Evolutionary conservation across 108 stramenopile species (phyloP).

Genomic region (Cyclotella kingstonii): DNA sequence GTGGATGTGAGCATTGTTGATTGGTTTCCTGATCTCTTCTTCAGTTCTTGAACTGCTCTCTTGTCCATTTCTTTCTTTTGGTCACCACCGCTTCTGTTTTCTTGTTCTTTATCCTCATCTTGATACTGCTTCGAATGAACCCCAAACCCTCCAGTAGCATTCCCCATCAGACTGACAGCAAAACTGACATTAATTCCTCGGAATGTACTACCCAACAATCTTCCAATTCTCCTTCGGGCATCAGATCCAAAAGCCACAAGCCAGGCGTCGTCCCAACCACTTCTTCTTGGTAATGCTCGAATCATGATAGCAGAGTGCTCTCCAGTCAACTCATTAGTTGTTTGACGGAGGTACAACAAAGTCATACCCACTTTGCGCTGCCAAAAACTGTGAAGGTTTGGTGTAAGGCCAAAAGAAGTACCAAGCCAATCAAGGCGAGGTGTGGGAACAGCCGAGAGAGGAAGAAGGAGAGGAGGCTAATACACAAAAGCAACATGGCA

Average conservation of each 20-base stretch:
- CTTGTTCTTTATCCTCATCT: constrained; percentile 51
- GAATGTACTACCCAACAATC: constrained; percentile 85
- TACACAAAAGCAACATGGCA: no score
- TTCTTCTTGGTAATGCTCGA: constrained; percentile 74
- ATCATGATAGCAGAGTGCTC: constrained; percentile 96
- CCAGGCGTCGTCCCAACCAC: constrained; percentile 88
- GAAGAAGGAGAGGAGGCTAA: constrained; percentile 89
- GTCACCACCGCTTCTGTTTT: constrained; percentile 19
- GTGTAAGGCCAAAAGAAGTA: constrained; percentile 94
- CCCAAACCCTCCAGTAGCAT: constrained; percentile 42
- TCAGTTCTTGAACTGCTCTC: constrained; percentile 37
- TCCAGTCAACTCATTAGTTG: constrained; percentile 96
- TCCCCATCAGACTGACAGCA: constrained; percentile 76
- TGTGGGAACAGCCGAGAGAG: constrained; percentile 78
- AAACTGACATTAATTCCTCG: constrained; percentile 75
- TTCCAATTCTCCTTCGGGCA: constrained; percentile 81
- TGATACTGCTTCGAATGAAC: constrained; percentile 29
- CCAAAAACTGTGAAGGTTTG: constrained; percentile 93
- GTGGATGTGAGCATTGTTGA: constrained; percentile 54
- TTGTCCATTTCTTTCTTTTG: constrained; percentile 32
- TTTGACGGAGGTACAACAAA: constrained; percentile 95
- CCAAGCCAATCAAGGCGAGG: constrained; percentile 97
- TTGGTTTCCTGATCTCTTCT: constrained; percentile 50
- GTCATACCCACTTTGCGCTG: constrained; percentile 78
- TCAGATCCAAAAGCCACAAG: constrained; percentile 90